Base-by-base conservation (phyloP, 441 rosid species). In the Adansonia grandidieri region DNA sequence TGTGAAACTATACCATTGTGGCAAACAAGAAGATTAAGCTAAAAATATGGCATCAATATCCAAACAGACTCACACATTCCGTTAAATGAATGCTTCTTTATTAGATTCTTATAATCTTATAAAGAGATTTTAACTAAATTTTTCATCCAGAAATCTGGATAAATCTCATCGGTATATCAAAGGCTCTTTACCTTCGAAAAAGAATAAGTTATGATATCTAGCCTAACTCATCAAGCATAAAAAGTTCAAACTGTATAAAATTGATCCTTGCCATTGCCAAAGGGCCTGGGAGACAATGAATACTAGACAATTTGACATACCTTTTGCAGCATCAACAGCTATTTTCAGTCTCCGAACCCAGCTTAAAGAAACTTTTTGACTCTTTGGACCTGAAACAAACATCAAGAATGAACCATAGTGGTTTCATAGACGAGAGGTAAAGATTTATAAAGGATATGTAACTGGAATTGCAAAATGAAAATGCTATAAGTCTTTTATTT, bases 291-390 rank as follows among this genome's bases (percentile, higher is more conserved):
- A 50, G 13, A 53, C 47, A 75, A 53, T 24, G 28, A 47, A 19
- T 42, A 51, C 17, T 6, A 61, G 64, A 61, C 73, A 22, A 44
- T 15, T 7, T 56, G 65, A 62, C 71, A 24, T 86, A 89, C 98
- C 99, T 90, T 93, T 95, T 70, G 98, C 97, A 72, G 98, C 96
- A 85, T 95, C 98, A 48, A 93, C 93, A 54, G 95, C 93, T 48
- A 92, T 88, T 84, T 93, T 95, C 69, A 95, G 90, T 84, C 98
- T 86, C 14, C 95, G 92, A 86, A 91, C 88, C 99, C 99, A 93
- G 83, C 94, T 93, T 83, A 95, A 71, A 19, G 95, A 85, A 77
- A 80, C 82, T 51, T 85, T 90, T 82, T 79, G 85, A 72, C 89
- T 92, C 60, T 82, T 85, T 44, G 86, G 79, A 82, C 98, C 97